Evolutionary conservation across 139 green algal species (phyloP).

Genomic region (Haematococcus lacustris): DNA sequence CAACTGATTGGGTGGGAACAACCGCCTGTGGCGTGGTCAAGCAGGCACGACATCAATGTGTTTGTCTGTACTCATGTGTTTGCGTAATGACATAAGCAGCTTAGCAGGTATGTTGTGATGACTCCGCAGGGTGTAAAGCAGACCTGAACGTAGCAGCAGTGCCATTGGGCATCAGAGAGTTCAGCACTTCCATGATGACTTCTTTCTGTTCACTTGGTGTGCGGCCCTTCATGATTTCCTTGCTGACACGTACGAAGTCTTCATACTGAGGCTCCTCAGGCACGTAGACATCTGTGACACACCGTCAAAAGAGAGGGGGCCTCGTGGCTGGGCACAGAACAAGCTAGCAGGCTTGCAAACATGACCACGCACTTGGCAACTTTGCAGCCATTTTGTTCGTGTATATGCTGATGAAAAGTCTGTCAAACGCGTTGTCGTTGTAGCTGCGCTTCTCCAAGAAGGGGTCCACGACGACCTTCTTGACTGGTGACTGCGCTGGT

Average conservation of each 20-base stretch:
- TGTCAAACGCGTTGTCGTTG: conserved; percentile 34
- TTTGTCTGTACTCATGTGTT: too few relatives aligned
- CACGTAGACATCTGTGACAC: conserved; percentile 15
- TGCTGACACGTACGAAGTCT: conserved; percentile 42
- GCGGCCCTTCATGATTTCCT: conserved; percentile 48
- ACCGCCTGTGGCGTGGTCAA: conserved; percentile 27
- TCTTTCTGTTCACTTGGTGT: conserved; percentile 25
- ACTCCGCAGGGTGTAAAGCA: too few relatives aligned
- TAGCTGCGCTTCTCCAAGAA: conserved; percentile 42
- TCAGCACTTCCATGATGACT: conserved; percentile 32
- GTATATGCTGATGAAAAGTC: conserved; percentile 47
- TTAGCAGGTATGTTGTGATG: too few relatives aligned
- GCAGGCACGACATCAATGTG: too few relatives aligned
- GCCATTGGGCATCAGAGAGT: conserved; percentile 27
- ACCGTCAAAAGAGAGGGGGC: not conserved
- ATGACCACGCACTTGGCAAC: not conserved
- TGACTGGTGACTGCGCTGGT: not conserved
- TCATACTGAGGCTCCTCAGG: conserved; percentile 28
- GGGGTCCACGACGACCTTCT: conserved; percentile 16
- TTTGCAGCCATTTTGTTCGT: conserved; percentile 41
- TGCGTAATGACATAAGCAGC: too few relatives aligned
- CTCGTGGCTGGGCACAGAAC: not conserved
- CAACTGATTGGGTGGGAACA: conserved; percentile 44
- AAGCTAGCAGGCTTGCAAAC: not conserved
- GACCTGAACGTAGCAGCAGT: conserved; percentile 26